Conservation (phyloP, 768 basidiomycete species). For the Suillus decipiens region DNA sequence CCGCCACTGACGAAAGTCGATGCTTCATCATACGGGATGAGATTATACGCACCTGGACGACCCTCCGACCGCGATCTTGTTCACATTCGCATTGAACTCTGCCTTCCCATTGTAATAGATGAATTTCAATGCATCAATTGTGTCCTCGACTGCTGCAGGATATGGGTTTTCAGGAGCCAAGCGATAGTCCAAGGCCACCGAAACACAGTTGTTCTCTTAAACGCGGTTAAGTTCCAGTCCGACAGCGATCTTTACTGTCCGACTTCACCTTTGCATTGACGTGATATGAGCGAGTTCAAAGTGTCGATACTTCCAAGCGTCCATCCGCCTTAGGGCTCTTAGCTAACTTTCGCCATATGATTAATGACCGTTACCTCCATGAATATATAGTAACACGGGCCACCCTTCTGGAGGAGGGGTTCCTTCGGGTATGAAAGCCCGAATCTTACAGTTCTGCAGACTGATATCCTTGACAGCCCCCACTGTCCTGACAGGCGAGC, state of each 20-base stretch:
- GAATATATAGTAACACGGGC: slow-evolving; percentile 73
- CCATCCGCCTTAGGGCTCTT: slow-evolving; percentile 59
- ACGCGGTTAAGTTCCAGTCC: neutral
- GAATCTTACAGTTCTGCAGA: slow-evolving; percentile 50
- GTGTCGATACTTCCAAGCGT: slow-evolving; percentile 63
- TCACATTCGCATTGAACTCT: slow-evolving; percentile 48
- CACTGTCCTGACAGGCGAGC: slow-evolving; percentile 56
- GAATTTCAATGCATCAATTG: slow-evolving; percentile 68
- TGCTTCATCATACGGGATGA: neutral
- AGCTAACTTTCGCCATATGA: neutral
- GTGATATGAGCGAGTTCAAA: slow-evolving; percentile 55
- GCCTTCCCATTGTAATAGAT: slow-evolving; percentile 48
- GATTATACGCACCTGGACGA: slow-evolving; percentile 54
- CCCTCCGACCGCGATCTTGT: slow-evolving; percentile 68
- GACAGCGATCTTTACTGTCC: neutral
- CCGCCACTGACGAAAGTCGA: slow-evolving; percentile 50
- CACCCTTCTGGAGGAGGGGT: slow-evolving; percentile 52
- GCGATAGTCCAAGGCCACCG: slow-evolving; percentile 69
- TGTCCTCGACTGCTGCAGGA: slow-evolving; percentile 71
- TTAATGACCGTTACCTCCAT: slow-evolving; percentile 52
- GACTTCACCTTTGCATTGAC: slow-evolving; percentile 25
- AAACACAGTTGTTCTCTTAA: slow-evolving; percentile 60
- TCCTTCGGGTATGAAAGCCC: slow-evolving; percentile 66
- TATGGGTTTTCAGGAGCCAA: slow-evolving; percentile 72
- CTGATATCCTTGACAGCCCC: slow-evolving; percentile 52